These are phyloP conservation scores for Tubosaeta sp. DNA, from an alignment of 768 basidiomycete species.

Conservation along the genomic window DNA sequence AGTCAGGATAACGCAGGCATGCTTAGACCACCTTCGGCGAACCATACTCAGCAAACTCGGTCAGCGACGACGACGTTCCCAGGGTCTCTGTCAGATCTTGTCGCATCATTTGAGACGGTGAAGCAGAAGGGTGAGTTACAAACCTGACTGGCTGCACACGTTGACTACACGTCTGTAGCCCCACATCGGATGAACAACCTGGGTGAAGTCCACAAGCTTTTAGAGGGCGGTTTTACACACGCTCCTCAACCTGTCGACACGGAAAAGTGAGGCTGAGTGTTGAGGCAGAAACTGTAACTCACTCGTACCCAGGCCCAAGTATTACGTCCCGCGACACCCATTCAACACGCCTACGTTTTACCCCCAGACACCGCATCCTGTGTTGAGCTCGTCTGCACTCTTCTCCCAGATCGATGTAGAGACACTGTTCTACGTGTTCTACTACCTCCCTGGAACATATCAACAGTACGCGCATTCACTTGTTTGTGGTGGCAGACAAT, in stretches of 20 bases:
- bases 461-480: conserved; percentile 61
- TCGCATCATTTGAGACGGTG: conserved; percentile 90
- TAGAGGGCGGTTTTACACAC: conserved; percentile 86
- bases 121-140: conserved; percentile 85
- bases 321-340: conserved; percentile 92
- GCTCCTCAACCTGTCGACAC: conserved; percentile 93
- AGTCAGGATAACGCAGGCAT: conserved; percentile 34
- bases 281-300: conserved; percentile 2
- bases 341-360: conserved; percentile 91
- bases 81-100: conserved; percentile 85
- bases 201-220: conserved; percentile 86
- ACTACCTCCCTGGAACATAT: conserved; percentile 96
- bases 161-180: conserved; percentile 35
- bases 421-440: conserved; percentile 98
- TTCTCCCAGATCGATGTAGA: conserved; percentile 94
- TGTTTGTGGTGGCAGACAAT: background rate
- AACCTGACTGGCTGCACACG: background rate
- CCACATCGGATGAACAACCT: conserved; percentile 84
- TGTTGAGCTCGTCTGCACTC: conserved; percentile 76
- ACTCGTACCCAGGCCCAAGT: conserved; percentile 71
- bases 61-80: conserved; percentile 57
- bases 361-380: conserved; percentile 80
- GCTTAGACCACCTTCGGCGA: conserved; percentile 51
- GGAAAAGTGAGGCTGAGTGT: conserved; percentile 73
- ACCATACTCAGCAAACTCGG: conserved; percentile 42